Conservation (phyloP, 192 early-diverging fungal genomes). For the Coemansia sp. region DNA sequence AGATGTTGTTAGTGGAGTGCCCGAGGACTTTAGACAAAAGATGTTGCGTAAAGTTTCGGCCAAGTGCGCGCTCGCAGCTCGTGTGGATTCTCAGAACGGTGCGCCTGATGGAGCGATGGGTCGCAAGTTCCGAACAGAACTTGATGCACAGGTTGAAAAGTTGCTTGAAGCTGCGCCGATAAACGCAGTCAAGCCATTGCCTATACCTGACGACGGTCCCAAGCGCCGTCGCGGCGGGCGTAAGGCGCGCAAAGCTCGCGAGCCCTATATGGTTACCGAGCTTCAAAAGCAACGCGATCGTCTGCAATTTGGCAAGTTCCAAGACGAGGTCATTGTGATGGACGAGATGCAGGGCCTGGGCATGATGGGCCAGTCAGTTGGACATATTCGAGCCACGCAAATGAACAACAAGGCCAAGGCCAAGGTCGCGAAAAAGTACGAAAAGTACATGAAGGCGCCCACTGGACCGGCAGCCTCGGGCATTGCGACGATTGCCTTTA, state of each 20-base stretch:
- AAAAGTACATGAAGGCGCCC: conserved; percentile 53
- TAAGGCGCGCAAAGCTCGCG: conserved; percentile 81
- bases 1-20: conserved; percentile 68
- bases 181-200: conserved; percentile 86
- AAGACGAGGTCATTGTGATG: conserved; percentile 84
- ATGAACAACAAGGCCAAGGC: conserved; percentile 73
- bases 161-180: conserved; percentile 82
- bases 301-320: conserved; percentile 87
- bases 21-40: conserved; percentile 78
- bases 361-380: conserved; percentile 75
- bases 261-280: conserved; percentile 83
- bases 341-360: conserved; percentile 90
- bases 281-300: conserved; percentile 89
- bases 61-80: conserved; percentile 82
- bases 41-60: conserved; percentile 79
- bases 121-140: conserved; percentile 69
- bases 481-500: conserved; percentile 89
- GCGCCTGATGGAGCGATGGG: conserved; percentile 77
- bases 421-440: conserved; percentile 62
- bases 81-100: conserved; percentile 79
- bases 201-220: conserved; percentile 88
- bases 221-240: conserved; percentile 92
- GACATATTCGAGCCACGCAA: conserved; percentile 75
- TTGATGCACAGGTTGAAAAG: conserved; percentile 88
- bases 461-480: conserved; percentile 67